Evolutionary conservation across 805 yeast species (phyloP).

Genomic region (Schwanniomyces vanrijiae): DNA sequence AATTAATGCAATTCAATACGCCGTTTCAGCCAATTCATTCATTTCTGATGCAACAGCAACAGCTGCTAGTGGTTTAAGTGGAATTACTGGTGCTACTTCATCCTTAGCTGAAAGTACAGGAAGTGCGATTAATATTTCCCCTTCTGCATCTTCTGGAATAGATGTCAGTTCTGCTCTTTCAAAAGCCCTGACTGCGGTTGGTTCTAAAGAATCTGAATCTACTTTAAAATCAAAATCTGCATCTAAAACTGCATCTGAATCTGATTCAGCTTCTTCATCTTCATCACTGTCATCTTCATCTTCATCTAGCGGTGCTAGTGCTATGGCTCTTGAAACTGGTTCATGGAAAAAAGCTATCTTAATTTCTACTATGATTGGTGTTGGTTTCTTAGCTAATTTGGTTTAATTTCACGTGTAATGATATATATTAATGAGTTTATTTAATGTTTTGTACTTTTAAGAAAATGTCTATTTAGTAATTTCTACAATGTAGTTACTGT

Average conservation of each 20-base stretch:
- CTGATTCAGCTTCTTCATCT: slow-evolving; percentile 11
- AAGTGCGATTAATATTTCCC: background rate
- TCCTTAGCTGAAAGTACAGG: background rate
- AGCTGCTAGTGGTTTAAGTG: slow-evolving; percentile 5
- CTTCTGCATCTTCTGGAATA: slow-evolving; percentile 4
- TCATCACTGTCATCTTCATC: slow-evolving; percentile 12
- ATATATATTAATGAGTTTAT: background rate
- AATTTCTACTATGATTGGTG: slow-evolving; percentile 36
- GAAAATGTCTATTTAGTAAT: background rate
- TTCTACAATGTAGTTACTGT: background rate
- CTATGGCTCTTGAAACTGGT: slow-evolving; percentile 16
- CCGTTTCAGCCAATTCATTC: slow-evolving; percentile 7
- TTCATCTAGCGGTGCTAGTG: slow-evolving; percentile 14
- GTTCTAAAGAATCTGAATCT: background rate
- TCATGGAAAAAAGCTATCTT: slow-evolving; percentile 39
- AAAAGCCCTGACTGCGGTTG: slow-evolving; percentile 3
- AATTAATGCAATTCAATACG: slow-evolving; percentile 6
- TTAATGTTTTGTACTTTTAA: background rate
- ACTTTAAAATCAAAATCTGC: no score
- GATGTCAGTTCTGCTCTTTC: slow-evolving; percentile 4
- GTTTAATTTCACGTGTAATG: slow-evolving; percentile 8
- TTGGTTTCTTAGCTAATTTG: slow-evolving; percentile 32
- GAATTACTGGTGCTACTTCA: background rate
- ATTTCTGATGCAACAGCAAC: background rate
- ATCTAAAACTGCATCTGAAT: slow-evolving; percentile 9